A percentile compares a stretch with the other conserved stretches of the same genome.
phyloP scores from a whole-genome alignment of 2,329 filamentous ascomycete species.

The Xylariaceae sp. region DNA sequence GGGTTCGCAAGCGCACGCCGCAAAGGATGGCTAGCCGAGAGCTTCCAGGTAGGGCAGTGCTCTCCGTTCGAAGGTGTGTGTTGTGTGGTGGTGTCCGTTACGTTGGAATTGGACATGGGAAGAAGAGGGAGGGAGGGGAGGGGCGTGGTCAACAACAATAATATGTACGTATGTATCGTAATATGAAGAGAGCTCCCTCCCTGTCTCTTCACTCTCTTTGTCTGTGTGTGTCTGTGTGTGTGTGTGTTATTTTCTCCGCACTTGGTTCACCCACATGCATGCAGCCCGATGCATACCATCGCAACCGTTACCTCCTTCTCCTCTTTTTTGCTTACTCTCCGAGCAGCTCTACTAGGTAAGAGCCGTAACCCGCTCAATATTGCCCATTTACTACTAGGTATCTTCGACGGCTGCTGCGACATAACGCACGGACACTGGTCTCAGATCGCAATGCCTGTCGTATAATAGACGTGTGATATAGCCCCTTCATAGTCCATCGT shows the following conservation, averaged over 20 bases:
- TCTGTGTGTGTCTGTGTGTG: too few species aligned
- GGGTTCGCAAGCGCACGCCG: slow-evolving; percentile 14
- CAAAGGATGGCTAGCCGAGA: slow-evolving; percentile 15
- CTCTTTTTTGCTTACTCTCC: slow-evolving; percentile 1
- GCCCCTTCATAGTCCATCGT: too few species aligned
- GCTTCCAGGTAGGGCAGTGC: slow-evolving; percentile 22
- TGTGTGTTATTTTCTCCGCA: slow-evolving; percentile 21
- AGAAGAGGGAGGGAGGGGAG: not conserved
- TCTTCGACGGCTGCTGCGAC: too few species aligned
- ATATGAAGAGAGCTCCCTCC: not conserved
- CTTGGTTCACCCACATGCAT: slow-evolving; percentile 17
- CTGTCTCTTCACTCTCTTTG: too few species aligned
- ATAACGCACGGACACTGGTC: too few species aligned
- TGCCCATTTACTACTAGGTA: slow-evolving; percentile 1
- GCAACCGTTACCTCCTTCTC: slow-evolving; percentile 13
- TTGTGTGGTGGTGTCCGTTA: slow-evolving; percentile 19
- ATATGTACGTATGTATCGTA: too few species aligned
- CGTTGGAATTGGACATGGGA: slow-evolving; percentile 13
- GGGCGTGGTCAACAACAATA: too few species aligned
- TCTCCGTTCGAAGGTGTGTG: slow-evolving; percentile 15
- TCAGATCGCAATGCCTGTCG: too few species aligned
- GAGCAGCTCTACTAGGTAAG: slow-evolving; percentile 8
- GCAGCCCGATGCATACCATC: slow-evolving; percentile 16
- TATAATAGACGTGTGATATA: too few species aligned
- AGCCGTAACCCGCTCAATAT: slow-evolving; percentile 11